Base-by-base conservation (phyloP, 106 monocot species). In the Xerophyta viscosa region DNA sequence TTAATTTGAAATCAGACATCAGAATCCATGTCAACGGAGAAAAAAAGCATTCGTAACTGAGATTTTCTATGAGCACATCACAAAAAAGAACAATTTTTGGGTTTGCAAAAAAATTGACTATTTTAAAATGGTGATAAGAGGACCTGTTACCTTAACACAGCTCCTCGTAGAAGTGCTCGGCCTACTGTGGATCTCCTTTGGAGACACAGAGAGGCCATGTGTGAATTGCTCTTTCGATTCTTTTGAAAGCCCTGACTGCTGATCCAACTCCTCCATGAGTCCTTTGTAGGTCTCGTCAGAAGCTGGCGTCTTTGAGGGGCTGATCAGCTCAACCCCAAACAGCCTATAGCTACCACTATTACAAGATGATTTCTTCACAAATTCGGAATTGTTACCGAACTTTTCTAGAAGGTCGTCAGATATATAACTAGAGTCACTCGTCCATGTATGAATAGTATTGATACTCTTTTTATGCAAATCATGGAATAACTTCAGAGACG, bases 131-230 rank as follows among this genome's bases (percentile, higher is more conserved):
- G 8, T 27, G 14, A 18, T 14, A 3, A 28, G n/a, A 25, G 10
- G 11, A 19, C n/a, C 15, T 19, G 56, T 22, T 61, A 79, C 84
- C 80, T 92, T 92, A 10, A 69, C 82, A 24, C 86, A 72, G 24
- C 57, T 82, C 50, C 86, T 63, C 8, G 65, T 58, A 20, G 74
- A 64, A 28, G 42, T 54, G 48, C 26, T 82, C 19, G 60, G 79
- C 46, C 54, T 79, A 60, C 70, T 57, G 37, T 66, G 66, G 24
- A 64, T 67, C 41, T 77, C 77, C 43, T 69, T 77, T 24, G 60
- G 48, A 23, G 65, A 61, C 14, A 64, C 39, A 37, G 68, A 12
- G 24, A 11, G 2, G 2, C 33, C 21, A 37, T 57, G 28, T 66
- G n/a, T n/a, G n/a, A n/a, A 74, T 48, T 21, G 48, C 14, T 70